Base-by-base conservation (phyloP, 2,329 filamentous ascomycete genomes). In the Coniosporium tulheliwenetii region DNA sequence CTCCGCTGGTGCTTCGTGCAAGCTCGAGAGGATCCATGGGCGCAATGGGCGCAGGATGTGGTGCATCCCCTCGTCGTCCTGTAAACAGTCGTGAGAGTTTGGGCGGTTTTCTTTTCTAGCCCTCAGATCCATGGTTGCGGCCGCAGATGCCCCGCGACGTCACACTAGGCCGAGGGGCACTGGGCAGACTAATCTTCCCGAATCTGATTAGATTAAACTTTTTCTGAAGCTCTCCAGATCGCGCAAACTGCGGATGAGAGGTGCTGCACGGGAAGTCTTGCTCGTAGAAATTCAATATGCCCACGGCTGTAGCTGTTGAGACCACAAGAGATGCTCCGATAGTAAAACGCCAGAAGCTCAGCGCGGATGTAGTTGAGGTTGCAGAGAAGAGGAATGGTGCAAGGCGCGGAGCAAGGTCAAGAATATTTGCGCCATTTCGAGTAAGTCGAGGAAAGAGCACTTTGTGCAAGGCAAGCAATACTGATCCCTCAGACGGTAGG, bases 391-490 rank as follows among this genome's bases (percentile, higher is more conserved):
- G 15, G 26, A 13, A 19, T 5, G 16, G 55, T 56, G 45, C 60
- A 53, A 44, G 46, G 52, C 44, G 41, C 55, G 45, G 44, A 44
- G 47, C 50, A 39, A 36, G 47, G 65, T 93, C 87, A 9, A 76
- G 77, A 56, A 85, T 96, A 50, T 96, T 98, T 67, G 83, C 87
- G 52, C 89, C 91, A 1, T 96, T 89, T 64, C 70, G 91, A 60
- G 86, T 93, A 32, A 5, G 30, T 26, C 4, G 8, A 10, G 13
- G 10, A 33, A 14, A 12, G 5, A 29, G 29, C 13, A 35, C 30
- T 9, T 37, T 30, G 30, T 29, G 13, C 12, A 33, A 33, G 32
- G 10, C 8, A 5, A 33, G 32, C 39, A 13, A 26, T 46, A 34
- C 49, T 56, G 43, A 52, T 31, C 29, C 35, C 39, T 10, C 56